Percentiles rank a stretch among this genome's conserved stretches.
phyloP scores from a whole-genome alignment of 2,329 filamentous ascomycete genomes.

The Fusarium sp. region DNA sequence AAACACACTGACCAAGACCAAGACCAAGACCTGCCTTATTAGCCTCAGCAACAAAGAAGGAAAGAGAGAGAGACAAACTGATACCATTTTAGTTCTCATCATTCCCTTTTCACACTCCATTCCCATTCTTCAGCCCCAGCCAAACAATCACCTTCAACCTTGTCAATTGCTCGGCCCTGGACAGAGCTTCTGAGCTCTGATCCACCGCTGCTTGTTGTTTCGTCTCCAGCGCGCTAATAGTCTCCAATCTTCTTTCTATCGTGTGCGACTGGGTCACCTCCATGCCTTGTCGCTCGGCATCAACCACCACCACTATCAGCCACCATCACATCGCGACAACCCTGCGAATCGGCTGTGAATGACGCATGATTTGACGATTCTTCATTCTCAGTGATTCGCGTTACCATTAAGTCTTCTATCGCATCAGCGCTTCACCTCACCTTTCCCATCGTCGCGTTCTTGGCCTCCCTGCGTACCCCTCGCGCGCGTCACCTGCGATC shows the following conservation, averaged over 20 bases:
- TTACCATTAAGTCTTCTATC: not conserved
- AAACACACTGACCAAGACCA: not conserved
- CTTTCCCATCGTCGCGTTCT: slow-evolving; percentile 34
- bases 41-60: slow-evolving; percentile 4
- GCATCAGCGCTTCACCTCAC: not conserved
- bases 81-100: not conserved
- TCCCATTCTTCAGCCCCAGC: not conserved
- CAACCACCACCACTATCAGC: slow-evolving; percentile 28
- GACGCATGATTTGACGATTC: not conserved
- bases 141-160: not conserved
- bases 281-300: slow-evolving; percentile 33
- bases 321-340: slow-evolving; percentile 32
- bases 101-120: not conserved
- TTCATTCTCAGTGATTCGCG: slow-evolving; percentile 9
- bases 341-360: slow-evolving; percentile 18
- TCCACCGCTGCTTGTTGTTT: slow-evolving; percentile 34
- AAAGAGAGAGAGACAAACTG: not conserved
- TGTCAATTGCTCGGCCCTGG: slow-evolving; percentile 24
- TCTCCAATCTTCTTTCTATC: slow-evolving; percentile 24
- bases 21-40: not conserved
- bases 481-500: slow-evolving; percentile 40
- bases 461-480: slow-evolving; percentile 34
- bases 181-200: slow-evolving; percentile 41
- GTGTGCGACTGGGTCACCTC: slow-evolving; percentile 24
- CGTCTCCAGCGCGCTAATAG: slow-evolving; percentile 22